phyloP scores from a whole-genome alignment of 768 basidiomycete genomes.

The Macrolepiota dolichaula region DNA sequence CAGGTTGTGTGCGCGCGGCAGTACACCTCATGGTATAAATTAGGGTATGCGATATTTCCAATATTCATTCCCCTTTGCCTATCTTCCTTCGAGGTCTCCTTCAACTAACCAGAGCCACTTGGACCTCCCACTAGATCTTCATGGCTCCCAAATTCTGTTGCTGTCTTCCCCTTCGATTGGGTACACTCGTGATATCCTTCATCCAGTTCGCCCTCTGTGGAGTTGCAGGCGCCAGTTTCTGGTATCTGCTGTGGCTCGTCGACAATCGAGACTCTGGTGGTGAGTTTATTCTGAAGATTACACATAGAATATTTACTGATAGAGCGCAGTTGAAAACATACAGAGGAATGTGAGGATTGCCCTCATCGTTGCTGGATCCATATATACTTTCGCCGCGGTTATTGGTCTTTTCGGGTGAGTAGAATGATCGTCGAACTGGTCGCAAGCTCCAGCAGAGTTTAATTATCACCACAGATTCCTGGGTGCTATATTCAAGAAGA shows the following conservation, averaged over 20 bases:
- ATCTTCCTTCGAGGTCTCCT: background rate
- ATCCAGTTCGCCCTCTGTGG: conserved; percentile 35
- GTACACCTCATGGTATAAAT: background rate
- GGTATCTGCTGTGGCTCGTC: conserved; percentile 25
- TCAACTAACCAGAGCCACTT: background rate
- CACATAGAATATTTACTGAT: background rate
- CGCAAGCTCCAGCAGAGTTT: background rate
- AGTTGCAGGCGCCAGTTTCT: conserved; percentile 26
- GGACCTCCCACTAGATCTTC: background rate
- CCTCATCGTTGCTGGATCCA: conserved; percentile 26
- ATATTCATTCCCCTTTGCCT: background rate
- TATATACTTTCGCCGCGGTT: conserved; percentile 31
- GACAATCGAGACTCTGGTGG: conserved; percentile 14
- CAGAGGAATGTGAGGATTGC: conserved; percentile 24
- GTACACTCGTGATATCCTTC: conserved; percentile 37
- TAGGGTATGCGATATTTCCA: background rate
- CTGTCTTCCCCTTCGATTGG: conserved; percentile 41
- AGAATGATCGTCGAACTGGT: background rate
- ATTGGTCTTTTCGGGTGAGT: conserved; percentile 32
- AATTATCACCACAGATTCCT: conserved; percentile 27
- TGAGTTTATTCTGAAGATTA: conserved; percentile 9
- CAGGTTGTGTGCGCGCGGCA: background rate
- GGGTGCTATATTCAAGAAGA: conserved; percentile 35
- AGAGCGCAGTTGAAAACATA: conserved; percentile 21
- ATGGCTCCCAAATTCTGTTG: conserved; percentile 41